Conservation (phyloP, 2,329 filamentous ascomycete genomes). For the Xylogone sp. region DNA sequence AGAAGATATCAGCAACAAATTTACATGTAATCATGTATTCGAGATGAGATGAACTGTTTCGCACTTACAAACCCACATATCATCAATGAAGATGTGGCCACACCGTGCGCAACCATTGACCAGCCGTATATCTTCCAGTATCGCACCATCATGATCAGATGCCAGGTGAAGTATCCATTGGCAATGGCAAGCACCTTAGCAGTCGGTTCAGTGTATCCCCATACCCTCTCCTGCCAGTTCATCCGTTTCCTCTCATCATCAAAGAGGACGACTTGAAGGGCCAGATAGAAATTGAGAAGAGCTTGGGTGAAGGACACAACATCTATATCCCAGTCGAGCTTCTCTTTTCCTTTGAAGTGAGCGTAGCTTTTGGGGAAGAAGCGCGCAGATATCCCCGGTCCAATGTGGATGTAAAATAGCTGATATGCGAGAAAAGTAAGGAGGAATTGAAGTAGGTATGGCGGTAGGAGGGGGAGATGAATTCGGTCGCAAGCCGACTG, state of each 20-base stretch:
- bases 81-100: neutral
- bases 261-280: neutral
- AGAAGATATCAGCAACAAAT: too few species aligned
- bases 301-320: neutral
- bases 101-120: neutral
- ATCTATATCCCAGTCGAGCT: neutral
- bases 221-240: slow-evolving; percentile 8
- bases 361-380: neutral
- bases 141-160: slow-evolving; percentile 1
- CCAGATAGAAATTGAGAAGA: neutral
- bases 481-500: neutral
- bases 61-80: neutral
- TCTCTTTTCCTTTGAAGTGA: neutral
- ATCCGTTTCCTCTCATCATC: slow-evolving; percentile 4
- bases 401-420: neutral
- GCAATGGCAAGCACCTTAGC: slow-evolving; percentile 5
- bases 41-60: too few species aligned
- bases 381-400: neutral
- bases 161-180: slow-evolving; percentile 9
- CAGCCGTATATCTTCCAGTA: neutral
- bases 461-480: neutral
- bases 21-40: too few species aligned
- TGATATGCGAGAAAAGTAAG: neutral
- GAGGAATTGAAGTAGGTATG: neutral
- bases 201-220: slow-evolving; percentile 7